Conservation (phyloP, 306 rosid species). For the Echinosophora koreensis region DNA sequence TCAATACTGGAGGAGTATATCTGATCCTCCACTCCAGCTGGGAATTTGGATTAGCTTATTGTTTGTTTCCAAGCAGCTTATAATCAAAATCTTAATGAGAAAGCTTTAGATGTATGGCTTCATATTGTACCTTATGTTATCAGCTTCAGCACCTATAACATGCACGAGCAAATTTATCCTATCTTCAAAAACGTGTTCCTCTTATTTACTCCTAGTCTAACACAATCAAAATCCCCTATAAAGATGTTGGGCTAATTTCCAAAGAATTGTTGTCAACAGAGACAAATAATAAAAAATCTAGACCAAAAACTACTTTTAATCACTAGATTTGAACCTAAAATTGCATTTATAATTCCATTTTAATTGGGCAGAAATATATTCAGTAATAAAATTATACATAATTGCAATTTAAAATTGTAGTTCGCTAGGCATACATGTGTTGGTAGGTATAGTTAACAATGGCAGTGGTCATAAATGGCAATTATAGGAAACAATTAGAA, state of each 20-base stretch:
- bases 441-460: not conserved
- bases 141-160: constrained; percentile 5
- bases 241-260: not conserved
- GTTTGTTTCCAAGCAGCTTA: no score
- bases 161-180: not conserved
- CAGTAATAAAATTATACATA: not conserved
- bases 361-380: not conserved
- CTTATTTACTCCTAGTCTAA: not conserved
- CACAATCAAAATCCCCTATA: not conserved
- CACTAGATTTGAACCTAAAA: not conserved
- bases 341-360: not conserved
- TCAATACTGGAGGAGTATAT: not conserved
- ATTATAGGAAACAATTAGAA: not conserved
- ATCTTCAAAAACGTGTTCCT: not conserved
- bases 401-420: not conserved
- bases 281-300: constrained; percentile 4
- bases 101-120: no score
- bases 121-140: no score
- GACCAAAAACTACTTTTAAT: not conserved
- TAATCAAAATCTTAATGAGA: no score
- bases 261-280: constrained; percentile 1
- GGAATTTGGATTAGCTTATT: not conserved
- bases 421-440: not conserved
- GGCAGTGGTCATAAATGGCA: not conserved
- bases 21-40: constrained; percentile 3